A percentile compares a stretch with the other conserved stretches of the same genome.
phyloP scores from a whole-genome alignment of 2,329 filamentous ascomycete genomes.

The Cadophora malorum region DNA sequence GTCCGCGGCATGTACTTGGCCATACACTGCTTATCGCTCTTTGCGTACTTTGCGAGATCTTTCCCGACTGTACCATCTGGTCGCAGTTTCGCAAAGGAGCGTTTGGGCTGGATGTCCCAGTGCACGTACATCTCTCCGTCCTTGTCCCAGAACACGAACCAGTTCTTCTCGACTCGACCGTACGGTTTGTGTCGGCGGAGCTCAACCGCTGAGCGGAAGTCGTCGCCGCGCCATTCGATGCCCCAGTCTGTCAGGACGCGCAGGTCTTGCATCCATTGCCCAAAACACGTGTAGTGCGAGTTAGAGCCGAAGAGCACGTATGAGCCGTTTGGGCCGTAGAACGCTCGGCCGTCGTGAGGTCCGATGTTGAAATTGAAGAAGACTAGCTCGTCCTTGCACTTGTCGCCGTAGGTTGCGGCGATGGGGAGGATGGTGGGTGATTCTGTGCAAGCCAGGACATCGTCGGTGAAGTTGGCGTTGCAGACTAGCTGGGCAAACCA shows the following conservation, averaged over 20 bases:
- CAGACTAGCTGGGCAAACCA: conserved; percentile 56
- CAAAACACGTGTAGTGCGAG: conserved; percentile 60
- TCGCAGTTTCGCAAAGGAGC: conserved; percentile 55
- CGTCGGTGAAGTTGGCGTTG: conserved; percentile 54
- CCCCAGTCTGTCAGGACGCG: conserved; percentile 55
- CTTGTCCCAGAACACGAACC: conserved; percentile 65
- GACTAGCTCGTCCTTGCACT: conserved; percentile 53
- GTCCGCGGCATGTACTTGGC: conserved; percentile 52
- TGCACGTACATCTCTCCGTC: conserved; percentile 56
- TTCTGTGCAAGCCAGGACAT: conserved; percentile 51
- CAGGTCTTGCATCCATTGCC: conserved; percentile 62
- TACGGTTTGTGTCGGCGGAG: conserved; percentile 56
- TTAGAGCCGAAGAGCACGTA: conserved; percentile 63
- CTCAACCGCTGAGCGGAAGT: conserved; percentile 52
- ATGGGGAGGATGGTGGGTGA: conserved; percentile 54
- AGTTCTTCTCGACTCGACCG: conserved; percentile 63
- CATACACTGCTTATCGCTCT: conserved; percentile 54
- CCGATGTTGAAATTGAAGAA: conserved; percentile 55
- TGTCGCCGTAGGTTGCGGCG: conserved; percentile 51
- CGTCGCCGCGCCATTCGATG: conserved; percentile 35
- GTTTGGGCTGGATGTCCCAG: conserved; percentile 57
- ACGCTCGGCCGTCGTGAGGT: conserved; percentile 64
- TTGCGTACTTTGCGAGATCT: conserved; percentile 52
- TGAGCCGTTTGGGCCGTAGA: conserved; percentile 58
- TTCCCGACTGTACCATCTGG: conserved; percentile 54